These are phyloP conservation scores for Lentinula sp. DNA, from an alignment of 768 basidiomycete species.

Conservation along the genomic window DNA sequence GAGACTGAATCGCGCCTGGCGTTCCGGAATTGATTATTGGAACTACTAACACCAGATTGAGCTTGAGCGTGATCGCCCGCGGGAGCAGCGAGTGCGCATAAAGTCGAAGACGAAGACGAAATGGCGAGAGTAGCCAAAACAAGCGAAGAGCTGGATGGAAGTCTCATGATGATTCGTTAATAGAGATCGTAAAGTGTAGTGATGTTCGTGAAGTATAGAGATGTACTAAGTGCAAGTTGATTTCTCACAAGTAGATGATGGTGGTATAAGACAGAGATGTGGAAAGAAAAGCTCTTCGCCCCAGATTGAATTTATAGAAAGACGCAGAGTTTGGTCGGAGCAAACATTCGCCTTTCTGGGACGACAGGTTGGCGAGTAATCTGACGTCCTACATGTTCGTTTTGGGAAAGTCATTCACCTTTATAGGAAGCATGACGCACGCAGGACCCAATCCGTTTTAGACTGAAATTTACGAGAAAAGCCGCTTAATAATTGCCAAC, in stretches of 20 bases:
- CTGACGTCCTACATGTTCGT: background rate
- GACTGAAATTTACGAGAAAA: no score
- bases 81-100: constrained; percentile 31
- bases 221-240: background rate
- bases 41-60: constrained; percentile 7
- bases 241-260: constrained; percentile 2
- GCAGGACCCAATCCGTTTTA: no score
- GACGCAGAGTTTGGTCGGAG: background rate
- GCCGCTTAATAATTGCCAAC: no score
- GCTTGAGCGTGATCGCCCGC: constrained; percentile 21
- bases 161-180: constrained; percentile 30
- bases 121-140: constrained; percentile 42
- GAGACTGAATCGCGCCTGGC: constrained; percentile 6
- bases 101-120: constrained; percentile 40
- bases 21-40: constrained; percentile 6
- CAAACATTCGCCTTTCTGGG: background rate
- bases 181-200: constrained; percentile 7
- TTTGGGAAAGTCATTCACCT: background rate
- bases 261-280: background rate
- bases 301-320: background rate
- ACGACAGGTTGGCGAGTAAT: background rate
- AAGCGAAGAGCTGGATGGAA: constrained; percentile 42
- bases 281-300: background rate
- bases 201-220: background rate
- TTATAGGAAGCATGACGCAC: background rate